Conservation (phyloP, 2,329 filamentous ascomycete species). For the Botrytis deweyae region DNA sequence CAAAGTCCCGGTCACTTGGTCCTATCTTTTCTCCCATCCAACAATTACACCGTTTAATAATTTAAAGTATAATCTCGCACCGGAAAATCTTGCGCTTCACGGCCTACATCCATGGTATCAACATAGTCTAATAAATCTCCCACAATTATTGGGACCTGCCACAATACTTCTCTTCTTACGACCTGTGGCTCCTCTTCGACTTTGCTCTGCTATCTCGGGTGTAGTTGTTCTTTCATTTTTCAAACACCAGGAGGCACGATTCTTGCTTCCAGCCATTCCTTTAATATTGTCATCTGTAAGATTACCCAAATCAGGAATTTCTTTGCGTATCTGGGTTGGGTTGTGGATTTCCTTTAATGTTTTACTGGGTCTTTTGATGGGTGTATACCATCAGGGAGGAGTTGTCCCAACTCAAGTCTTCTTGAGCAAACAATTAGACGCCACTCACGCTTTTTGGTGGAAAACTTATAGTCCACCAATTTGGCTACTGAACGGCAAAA, state of each 20-base stretch:
- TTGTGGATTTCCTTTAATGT: slow-evolving; percentile 70
- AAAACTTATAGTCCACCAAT: slow-evolving; percentile 81
- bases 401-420: slow-evolving; percentile 75
- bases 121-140: slow-evolving; percentile 69
- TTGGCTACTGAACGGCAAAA: slow-evolving; percentile 77
- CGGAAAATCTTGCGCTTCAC: slow-evolving; percentile 70
- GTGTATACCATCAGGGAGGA: slow-evolving; percentile 78
- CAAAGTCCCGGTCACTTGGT: slow-evolving; percentile 60
- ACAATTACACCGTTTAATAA: slow-evolving; percentile 78
- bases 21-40: slow-evolving; percentile 61
- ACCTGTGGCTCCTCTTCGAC: slow-evolving; percentile 58
- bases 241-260: slow-evolving; percentile 78
- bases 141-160: slow-evolving; percentile 70
- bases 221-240: slow-evolving; percentile 70
- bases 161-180: slow-evolving; percentile 58
- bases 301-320: slow-evolving; percentile 56
- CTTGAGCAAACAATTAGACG: slow-evolving; percentile 64
- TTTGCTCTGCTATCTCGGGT: slow-evolving; percentile 74
- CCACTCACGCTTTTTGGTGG: slow-evolving; percentile 73
- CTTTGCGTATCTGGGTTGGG: slow-evolving; percentile 55
- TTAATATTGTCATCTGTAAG: slow-evolving; percentile 73
- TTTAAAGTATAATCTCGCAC: slow-evolving; percentile 69
- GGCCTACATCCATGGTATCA: slow-evolving; percentile 79
- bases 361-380: slow-evolving; percentile 69
- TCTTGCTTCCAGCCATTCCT: slow-evolving; percentile 72